phyloP scores from a whole-genome alignment of 1,284 basidiomycete genomes.

The Cryptococcus sp. region DNA sequence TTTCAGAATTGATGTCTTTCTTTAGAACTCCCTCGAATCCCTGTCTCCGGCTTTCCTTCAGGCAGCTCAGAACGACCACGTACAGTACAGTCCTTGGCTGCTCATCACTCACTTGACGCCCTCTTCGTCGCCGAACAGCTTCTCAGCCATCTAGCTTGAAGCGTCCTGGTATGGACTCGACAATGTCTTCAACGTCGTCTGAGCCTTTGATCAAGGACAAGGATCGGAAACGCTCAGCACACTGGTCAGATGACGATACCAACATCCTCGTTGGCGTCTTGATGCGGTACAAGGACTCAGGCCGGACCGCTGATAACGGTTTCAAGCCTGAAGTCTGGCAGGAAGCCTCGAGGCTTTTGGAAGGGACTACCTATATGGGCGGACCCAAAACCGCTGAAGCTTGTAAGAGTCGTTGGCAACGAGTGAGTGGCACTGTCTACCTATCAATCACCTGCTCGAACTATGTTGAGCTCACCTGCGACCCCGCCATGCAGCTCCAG shows the following conservation, averaged over 20 bases:
- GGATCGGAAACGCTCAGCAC: slow-evolving; percentile 45
- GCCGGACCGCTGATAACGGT: slow-evolving; percentile 45
- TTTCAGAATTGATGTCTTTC: too few relatives aligned
- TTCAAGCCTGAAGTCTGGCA: slow-evolving; percentile 49
- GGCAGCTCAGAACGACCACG: too few relatives aligned
- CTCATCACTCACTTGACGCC: too few relatives aligned
- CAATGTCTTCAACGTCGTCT: slow-evolving; percentile 24
- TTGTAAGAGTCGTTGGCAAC: slow-evolving; percentile 48
- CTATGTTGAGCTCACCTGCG: background rate
- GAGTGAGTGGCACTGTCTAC: slow-evolving; percentile 20
- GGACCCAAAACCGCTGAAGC: slow-evolving; percentile 48
- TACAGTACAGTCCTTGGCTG: too few relatives aligned
- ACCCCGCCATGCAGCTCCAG: slow-evolving; percentile 27
- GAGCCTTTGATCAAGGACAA: slow-evolving; percentile 14
- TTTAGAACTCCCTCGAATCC: too few relatives aligned
- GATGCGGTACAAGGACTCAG: slow-evolving; percentile 33
- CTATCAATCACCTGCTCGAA: background rate
- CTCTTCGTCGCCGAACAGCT: too few relatives aligned
- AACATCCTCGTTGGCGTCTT: slow-evolving; percentile 34
- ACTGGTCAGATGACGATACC: slow-evolving; percentile 46
- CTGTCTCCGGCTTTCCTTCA: too few relatives aligned
- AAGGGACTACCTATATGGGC: slow-evolving; percentile 32
- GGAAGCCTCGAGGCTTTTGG: slow-evolving; percentile 31
- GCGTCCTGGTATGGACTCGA: background rate
- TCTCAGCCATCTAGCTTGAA: too few relatives aligned